Evolutionary conservation across 768 basidiomycete genomes (phyloP).

Genomic region (Calocybe indica): DNA sequence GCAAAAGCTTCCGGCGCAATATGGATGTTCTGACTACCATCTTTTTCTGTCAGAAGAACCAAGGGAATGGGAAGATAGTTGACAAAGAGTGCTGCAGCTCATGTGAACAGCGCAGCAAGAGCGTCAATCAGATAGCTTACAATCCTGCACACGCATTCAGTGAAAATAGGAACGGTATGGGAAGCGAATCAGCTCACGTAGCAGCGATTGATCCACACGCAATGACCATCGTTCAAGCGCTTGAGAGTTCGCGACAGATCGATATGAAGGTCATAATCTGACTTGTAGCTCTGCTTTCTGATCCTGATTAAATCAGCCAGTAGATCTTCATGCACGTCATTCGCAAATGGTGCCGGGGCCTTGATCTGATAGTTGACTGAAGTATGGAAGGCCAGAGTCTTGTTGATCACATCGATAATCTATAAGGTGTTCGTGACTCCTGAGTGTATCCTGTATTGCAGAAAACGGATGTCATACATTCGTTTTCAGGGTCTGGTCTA

Average conservation of each 20-base stretch:
- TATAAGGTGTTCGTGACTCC: conserved; percentile 11
- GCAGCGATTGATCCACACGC: conserved; percentile 48
- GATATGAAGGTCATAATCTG: conserved; percentile 51
- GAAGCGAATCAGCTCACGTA: conserved; percentile 36
- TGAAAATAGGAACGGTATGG: background rate
- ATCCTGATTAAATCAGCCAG: conserved; percentile 44
- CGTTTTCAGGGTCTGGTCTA: conserved; percentile 38
- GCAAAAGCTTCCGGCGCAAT: conserved; percentile 50
- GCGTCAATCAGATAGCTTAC: conserved; percentile 6
- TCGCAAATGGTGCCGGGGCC: conserved; percentile 46
- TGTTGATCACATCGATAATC: conserved; percentile 54
- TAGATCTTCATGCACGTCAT: conserved; percentile 54
- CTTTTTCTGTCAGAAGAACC: conserved; percentile 36
- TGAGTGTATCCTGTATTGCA: background rate
- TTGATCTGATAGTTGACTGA: conserved; percentile 55
- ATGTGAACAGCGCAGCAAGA: background rate
- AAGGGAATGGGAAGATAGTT: conserved; percentile 47
- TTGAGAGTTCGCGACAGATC: conserved; percentile 50
- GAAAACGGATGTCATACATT: conserved; percentile 32
- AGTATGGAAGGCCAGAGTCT: conserved; percentile 54
- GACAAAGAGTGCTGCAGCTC: conserved; percentile 29
- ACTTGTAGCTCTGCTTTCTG: conserved; percentile 32
- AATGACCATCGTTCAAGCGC: conserved; percentile 54
- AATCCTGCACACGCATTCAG: conserved; percentile 11
- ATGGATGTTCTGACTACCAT: conserved; percentile 41